These are phyloP conservation scores for Crassisporium funariophilum DNA, from an alignment of 768 basidiomycete species.

Conservation along the genomic window DNA sequence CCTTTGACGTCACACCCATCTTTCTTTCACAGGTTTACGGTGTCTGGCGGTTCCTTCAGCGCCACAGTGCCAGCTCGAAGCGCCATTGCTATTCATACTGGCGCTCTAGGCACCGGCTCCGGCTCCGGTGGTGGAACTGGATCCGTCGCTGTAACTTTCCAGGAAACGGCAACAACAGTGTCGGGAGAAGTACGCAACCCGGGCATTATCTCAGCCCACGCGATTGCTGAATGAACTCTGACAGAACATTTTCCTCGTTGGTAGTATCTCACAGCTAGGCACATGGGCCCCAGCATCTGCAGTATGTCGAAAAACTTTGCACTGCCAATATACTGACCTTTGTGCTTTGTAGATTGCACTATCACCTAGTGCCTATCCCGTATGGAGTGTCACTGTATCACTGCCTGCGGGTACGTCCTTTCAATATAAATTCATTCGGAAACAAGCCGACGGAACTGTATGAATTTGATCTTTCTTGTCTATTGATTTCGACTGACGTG, in stretches of 20 bases:
- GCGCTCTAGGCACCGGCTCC: constrained; percentile 34
- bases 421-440: constrained; percentile 64
- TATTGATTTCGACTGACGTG: background rate
- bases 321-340: background rate
- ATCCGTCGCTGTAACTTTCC: constrained; percentile 48
- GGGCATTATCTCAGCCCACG: too few species aligned
- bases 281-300: constrained; percentile 50
- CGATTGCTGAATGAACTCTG: background rate
- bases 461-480: background rate
- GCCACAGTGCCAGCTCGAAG: constrained; percentile 52
- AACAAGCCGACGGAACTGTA: constrained; percentile 19
- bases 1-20: too few species aligned
- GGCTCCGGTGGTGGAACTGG: constrained; percentile 17
- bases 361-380: constrained; percentile 54
- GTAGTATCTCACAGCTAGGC: constrained; percentile 57
- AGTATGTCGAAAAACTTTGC: constrained; percentile 31
- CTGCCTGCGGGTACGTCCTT: constrained; percentile 53
- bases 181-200: constrained; percentile 55
- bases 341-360: constrained; percentile 44
- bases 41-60: constrained; percentile 51
- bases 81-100: constrained; percentile 60
- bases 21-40: constrained; percentile 55
- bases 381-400: constrained; percentile 53
- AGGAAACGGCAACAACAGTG: constrained; percentile 56
- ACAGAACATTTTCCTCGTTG: constrained; percentile 63